Percentiles rank a stretch among this genome's conserved stretches.
These are phyloP conservation scores for Isatis tinctoria DNA, from an alignment of 345 rosid genomes.

Conservation along the genomic window DNA sequence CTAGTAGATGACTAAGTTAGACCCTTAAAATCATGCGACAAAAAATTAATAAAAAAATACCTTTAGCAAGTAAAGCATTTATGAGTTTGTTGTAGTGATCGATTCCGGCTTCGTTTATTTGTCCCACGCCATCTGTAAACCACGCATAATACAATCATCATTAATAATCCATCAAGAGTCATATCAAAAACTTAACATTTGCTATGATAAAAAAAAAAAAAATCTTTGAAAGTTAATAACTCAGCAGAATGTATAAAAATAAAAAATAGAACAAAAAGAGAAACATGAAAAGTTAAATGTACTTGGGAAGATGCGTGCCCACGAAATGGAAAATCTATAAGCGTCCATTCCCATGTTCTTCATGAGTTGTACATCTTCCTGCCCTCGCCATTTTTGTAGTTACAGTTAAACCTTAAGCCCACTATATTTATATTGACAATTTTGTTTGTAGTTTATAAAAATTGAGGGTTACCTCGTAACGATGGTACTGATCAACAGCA, in stretches of 20 bases:
- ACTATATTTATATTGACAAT: not conserved
- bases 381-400: not conserved
- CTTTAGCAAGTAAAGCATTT: conserved; percentile 72
- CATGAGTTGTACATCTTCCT: conserved; percentile 91
- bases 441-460: not conserved
- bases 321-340: conserved; percentile 81
- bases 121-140: conserved; percentile 64
- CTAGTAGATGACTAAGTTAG: not conserved
- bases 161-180: not conserved
- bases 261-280: not conserved
- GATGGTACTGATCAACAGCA: conserved; percentile 88
- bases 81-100: conserved; percentile 88
- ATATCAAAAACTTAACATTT: not conserved
- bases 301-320: conserved; percentile 94
- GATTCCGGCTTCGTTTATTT: conserved; percentile 81
- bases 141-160: not conserved
- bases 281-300: conserved; percentile 3
- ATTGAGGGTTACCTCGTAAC: conserved; percentile 44
- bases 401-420: not conserved
- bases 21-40: not conserved
- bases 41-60: conserved; percentile 17
- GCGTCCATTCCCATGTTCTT: conserved; percentile 97
- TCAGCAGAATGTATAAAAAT: not conserved
- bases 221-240: not conserved
- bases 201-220: too few relatives aligned